phyloP scores from a whole-genome alignment of 176 grass and related monocot species.

The Aegilops bicornis region DNA sequence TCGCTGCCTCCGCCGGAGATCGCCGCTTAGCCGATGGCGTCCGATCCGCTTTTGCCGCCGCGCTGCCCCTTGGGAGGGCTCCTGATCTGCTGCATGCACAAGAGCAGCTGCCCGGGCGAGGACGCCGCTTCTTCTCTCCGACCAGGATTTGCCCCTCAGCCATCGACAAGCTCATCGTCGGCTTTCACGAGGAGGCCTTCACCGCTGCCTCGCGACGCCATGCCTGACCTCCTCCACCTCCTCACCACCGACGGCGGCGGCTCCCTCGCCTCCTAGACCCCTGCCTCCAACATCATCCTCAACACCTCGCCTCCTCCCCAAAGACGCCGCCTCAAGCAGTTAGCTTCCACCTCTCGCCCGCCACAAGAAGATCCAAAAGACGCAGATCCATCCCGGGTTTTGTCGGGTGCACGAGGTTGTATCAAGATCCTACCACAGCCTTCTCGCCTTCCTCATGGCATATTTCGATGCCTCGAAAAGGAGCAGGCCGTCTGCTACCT shows the following conservation, averaged over 20 bases:
- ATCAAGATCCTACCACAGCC: background rate
- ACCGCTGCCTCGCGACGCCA: background rate
- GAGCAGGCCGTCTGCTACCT: background rate
- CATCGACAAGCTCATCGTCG: background rate
- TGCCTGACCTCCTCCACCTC: background rate
- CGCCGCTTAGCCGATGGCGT: background rate
- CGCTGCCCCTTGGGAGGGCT: background rate
- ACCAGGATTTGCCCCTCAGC: no score
- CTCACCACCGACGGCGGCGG: background rate
- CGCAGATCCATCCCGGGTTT: background rate
- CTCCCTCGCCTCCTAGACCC: background rate
- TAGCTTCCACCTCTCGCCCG: background rate
- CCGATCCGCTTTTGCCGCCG: background rate
- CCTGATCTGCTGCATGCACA: background rate
- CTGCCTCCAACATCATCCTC: background rate
- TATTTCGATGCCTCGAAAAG: background rate
- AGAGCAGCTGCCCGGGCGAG: background rate
- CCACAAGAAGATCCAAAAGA: background rate
- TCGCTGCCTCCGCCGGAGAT: background rate
- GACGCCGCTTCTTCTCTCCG: no score
- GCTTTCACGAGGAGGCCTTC: background rate
- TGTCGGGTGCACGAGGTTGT: accelerated
- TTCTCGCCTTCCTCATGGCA: background rate
- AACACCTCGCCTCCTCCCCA: background rate
- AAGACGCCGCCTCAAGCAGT: background rate